Percentiles rank a stretch among this genome's conserved stretches.
Evolutionary conservation across 176 grass and related monocot species (phyloP).

Genomic region (Sorghum bicolor): Sorghum_bicolor_NCBIv3 NC_012870.2:8856001-8856500

Average conservation of each 20-base stretch:
- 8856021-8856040: not conserved
- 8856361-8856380: not conserved
- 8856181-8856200: not conserved
- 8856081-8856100: not conserved
- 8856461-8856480: slow-evolving; percentile 61
- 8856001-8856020: slow-evolving; percentile 30
- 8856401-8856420: slow-evolving; percentile 53
- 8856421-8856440: slow-evolving; percentile 41
- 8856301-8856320: slow-evolving; percentile 10
- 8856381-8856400: slow-evolving; percentile 92
- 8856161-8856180: not conserved
- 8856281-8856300: not conserved
- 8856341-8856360: slow-evolving; percentile 1
- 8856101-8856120: not conserved
- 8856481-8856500: slow-evolving; percentile 94
- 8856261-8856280: not conserved
- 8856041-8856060: not conserved
- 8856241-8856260: slow-evolving; percentile 1
- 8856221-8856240: slow-evolving; percentile 16
- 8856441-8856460: slow-evolving; percentile 32
- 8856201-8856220: not conserved
- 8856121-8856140: not conserved
- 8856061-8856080: not conserved
- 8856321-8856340: not conserved
- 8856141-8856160: not conserved